Evolutionary conservation across 2,329 filamentous ascomycete genomes (phyloP).

Genomic region (Trichophyton verrucosum): DNA sequence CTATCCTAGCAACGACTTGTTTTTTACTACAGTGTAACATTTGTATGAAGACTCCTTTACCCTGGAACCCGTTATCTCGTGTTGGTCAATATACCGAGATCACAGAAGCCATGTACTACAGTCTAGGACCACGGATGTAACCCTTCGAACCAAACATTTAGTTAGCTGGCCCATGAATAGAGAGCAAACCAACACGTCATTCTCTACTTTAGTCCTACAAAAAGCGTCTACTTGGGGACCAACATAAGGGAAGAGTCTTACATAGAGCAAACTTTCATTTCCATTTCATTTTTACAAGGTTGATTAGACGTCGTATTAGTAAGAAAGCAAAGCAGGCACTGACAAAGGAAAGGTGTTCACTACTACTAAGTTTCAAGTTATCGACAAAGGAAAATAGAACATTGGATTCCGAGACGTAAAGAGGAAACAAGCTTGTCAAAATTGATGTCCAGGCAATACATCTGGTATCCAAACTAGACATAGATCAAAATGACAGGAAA

Average conservation of each 20-base stretch:
- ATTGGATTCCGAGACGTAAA: neutral
- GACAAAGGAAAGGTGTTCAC: conserved; percentile 1
- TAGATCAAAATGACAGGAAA: neutral
- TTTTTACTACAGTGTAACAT: too few species aligned
- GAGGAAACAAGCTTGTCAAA: neutral
- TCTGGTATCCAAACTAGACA: neutral
- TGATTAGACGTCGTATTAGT: neutral
- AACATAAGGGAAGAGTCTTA: neutral
- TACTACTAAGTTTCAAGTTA: neutral
- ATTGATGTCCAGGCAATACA: neutral
- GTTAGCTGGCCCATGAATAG: too few species aligned
- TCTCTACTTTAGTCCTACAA: neutral
- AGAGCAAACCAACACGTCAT: too few species aligned
- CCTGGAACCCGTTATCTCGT: too few species aligned
- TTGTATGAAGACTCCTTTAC: too few species aligned
- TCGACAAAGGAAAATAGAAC: neutral
- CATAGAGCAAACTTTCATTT: neutral
- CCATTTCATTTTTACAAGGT: neutral
- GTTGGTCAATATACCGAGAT: too few species aligned
- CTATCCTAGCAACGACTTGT: too few species aligned
- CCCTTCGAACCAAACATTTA: too few species aligned
- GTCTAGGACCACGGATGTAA: too few species aligned
- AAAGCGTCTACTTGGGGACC: too few species aligned
- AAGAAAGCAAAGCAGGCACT: neutral
- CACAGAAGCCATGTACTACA: too few species aligned